phyloP scores from a whole-genome alignment of 176 grass and related monocot genomes.

The Oryza punctata region DNA sequence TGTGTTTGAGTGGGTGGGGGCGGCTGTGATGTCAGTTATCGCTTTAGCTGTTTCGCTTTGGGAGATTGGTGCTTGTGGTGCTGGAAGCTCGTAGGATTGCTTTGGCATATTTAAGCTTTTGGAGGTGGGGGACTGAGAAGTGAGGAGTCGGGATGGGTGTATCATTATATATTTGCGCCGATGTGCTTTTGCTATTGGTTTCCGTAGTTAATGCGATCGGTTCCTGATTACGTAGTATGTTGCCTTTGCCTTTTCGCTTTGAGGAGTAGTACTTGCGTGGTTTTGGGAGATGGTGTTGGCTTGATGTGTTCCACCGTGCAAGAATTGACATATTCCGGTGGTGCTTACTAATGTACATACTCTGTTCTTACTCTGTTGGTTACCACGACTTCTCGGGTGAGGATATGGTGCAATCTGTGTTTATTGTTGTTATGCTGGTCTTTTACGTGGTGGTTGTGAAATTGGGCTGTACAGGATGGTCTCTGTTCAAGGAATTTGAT shows the following conservation, averaged over 20 bases:
- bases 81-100: slow-evolving; percentile 55
- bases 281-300: neutral
- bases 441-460: slow-evolving; percentile 13
- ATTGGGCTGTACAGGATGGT: neutral
- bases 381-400: neutral
- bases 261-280: neutral
- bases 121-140: neutral
- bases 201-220: slow-evolving; percentile 19
- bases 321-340: neutral
- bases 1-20: slow-evolving; percentile 39
- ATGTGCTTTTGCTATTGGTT: slow-evolving; percentile 9
- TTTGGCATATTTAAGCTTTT: slow-evolving; percentile 25
- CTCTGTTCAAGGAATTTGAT: neutral
- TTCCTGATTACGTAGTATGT: neutral
- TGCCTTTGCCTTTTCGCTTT: slow-evolving; percentile 10
- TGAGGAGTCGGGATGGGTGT: neutral
- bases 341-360: neutral
- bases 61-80: slow-evolving; percentile 47
- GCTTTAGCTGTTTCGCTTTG: slow-evolving; percentile 51
- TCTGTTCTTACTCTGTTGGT: neutral
- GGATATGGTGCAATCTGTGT: neutral
- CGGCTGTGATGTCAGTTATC: slow-evolving; percentile 27
- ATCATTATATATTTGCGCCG: neutral
- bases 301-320: neutral
- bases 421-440: neutral